Conservation (phyloP, 2,329 filamentous ascomycete genomes). For the Colletotrichum sp. region DNA sequence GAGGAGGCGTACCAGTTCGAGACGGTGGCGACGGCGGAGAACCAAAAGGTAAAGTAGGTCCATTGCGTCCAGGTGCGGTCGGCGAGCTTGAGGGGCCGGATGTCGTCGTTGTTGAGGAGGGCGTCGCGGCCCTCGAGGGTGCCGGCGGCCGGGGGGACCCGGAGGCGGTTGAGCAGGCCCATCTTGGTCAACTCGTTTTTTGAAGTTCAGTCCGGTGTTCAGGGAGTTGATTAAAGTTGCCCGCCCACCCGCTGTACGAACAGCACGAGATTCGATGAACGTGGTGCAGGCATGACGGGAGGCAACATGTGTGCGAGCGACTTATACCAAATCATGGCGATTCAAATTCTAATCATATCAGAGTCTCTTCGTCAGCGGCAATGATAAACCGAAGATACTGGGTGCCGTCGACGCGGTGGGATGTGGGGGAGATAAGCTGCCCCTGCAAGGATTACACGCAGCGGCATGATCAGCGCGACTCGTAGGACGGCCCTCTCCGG, state of each 20-base stretch:
- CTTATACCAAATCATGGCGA: slow-evolving; percentile 1
- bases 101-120: slow-evolving; percentile 44
- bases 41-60: slow-evolving; percentile 48
- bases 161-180: slow-evolving; percentile 8
- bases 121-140: slow-evolving; percentile 26
- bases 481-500: background rate
- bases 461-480: background rate
- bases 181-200: background rate
- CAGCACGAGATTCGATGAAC: background rate
- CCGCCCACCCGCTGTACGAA: background rate
- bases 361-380: background rate
- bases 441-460: background rate
- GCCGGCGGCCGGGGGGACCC: slow-evolving; percentile 5
- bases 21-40: slow-evolving; percentile 42
- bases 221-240: background rate
- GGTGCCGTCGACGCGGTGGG: background rate
- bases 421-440: slow-evolving; percentile 18
- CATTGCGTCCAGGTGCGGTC: slow-evolving; percentile 44
- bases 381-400: slow-evolving; percentile 3
- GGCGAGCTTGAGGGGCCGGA: slow-evolving; percentile 40
- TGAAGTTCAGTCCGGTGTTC: background rate
- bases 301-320: background rate
- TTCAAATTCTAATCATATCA: background rate
- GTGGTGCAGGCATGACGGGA: background rate
- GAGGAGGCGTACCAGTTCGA: slow-evolving; percentile 43